phyloP scores from a whole-genome alignment of 306 rosid genomes.

The Oxytropis ochrocephala region DNA sequence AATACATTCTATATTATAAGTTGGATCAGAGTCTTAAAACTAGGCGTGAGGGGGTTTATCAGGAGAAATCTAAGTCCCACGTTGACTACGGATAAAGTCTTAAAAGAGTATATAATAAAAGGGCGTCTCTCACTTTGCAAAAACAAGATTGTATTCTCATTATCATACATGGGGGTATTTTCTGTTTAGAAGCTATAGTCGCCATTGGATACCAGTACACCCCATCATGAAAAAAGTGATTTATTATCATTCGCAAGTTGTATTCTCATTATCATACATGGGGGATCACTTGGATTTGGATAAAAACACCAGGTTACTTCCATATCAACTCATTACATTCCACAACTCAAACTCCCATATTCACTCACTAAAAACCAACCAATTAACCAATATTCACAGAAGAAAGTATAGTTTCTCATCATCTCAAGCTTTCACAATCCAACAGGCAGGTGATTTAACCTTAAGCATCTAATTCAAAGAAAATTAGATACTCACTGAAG shows the following conservation, averaged over 20 bases:
- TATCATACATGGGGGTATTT: too few species aligned
- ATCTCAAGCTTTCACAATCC: background rate
- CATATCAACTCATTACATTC: background rate
- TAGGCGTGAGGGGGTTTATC: too few species aligned
- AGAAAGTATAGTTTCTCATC: background rate
- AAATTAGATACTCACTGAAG: slow-evolving; percentile 65
- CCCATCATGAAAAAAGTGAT: background rate
- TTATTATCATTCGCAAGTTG: background rate
- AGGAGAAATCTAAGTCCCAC: too few species aligned
- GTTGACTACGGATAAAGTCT: too few species aligned
- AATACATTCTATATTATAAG: too few species aligned
- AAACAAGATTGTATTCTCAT: too few species aligned
- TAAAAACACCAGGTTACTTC: background rate
- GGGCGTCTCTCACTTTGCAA: too few species aligned
- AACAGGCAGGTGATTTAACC: background rate
- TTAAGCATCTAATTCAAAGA: background rate
- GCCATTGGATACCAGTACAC: background rate
- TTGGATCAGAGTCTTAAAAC: too few species aligned
- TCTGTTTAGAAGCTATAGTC: background rate
- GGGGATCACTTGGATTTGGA: background rate
- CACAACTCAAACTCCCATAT: background rate
- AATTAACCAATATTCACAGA: background rate
- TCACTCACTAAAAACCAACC: background rate
- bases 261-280: background rate
- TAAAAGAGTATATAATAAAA: too few species aligned